These are phyloP conservation scores for Thraustochytrium sp. DNA, from an alignment of 352 stramenopile genomes.

Conservation along the genomic window DNA sequence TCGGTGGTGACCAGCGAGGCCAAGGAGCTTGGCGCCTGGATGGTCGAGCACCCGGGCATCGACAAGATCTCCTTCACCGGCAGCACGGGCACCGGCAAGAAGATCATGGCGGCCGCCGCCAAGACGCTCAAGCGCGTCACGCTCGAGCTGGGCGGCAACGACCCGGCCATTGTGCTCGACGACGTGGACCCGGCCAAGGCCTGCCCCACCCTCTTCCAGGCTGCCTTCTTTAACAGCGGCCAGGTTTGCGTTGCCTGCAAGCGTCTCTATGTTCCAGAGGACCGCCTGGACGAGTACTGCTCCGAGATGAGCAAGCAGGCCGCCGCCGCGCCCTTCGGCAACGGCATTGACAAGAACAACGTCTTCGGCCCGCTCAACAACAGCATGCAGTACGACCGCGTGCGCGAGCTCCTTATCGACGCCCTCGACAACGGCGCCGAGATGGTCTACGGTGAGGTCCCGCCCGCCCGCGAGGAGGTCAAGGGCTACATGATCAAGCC, in stretches of 20 bases:
- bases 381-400: conserved; percentile 63
- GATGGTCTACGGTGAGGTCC: conserved; percentile 76
- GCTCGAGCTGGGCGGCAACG: no score
- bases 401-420: conserved; percentile 60
- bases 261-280: no score
- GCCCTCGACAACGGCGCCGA: conserved; percentile 49
- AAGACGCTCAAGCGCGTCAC: conserved; percentile 67
- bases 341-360: conserved; percentile 78
- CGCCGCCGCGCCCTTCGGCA: conserved; percentile 64
- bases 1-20: conserved; percentile 56
- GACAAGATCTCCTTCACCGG: conserved; percentile 81
- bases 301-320: conserved; percentile 65
- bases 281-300: conserved; percentile 66
- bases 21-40: conserved; percentile 46
- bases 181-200: conserved; percentile 66
- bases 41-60: conserved; percentile 63
- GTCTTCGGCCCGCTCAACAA: conserved; percentile 69
- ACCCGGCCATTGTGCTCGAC: no score
- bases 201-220: conserved; percentile 67
- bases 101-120: conserved; percentile 58
- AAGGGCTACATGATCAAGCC: conserved; percentile 83
- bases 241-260: conserved; percentile 81
- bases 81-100: conserved; percentile 74
- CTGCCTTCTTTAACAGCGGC: conserved; percentile 70
- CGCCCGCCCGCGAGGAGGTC: conserved; percentile 64